phyloP scores from a whole-genome alignment of 2,329 filamentous ascomycete genomes.

The Berkeleyomyces rouxiae region DNA sequence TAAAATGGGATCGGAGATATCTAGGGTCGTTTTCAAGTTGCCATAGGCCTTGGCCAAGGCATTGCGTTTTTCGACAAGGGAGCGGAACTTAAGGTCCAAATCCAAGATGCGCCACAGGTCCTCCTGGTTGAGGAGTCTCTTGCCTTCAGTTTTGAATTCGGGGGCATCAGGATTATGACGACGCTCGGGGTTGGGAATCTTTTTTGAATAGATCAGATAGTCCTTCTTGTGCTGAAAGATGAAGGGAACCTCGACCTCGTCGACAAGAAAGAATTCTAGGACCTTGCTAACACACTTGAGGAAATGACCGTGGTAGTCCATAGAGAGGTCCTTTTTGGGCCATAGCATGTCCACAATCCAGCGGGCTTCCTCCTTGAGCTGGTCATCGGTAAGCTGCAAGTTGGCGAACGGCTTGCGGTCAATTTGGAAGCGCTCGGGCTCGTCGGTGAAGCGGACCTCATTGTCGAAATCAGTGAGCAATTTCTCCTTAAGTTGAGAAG shows the following conservation, averaged over 20 bases:
- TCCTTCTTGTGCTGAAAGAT: conserved; percentile 98
- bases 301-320: conserved; percentile 65
- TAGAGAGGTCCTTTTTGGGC: conserved; percentile 63
- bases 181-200: conserved; percentile 41
- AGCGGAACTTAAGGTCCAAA: conserved; percentile 86
- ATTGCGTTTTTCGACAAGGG: conserved; percentile 80
- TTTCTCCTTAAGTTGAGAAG: conserved; percentile 82
- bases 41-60: conserved; percentile 65
- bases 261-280: conserved; percentile 83
- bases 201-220: conserved; percentile 81
- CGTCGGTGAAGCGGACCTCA: conserved; percentile 68
- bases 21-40: conserved; percentile 44
- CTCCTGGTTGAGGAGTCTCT: conserved; percentile 80
- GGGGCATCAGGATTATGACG: conserved; percentile 53
- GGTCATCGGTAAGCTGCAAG: conserved; percentile 62
- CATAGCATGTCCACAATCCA: conserved; percentile 89
- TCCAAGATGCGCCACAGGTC: conserved; percentile 94
- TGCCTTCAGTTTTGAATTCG: conserved; percentile 58
- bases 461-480: conserved; percentile 94
- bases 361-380: conserved; percentile 73
- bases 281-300: conserved; percentile 80
- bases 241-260: conserved; percentile 90
- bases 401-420: conserved; percentile 79
- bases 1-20: conserved; percentile 55
- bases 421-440: conserved; percentile 87